Percentiles rank a stretch among this genome's conserved stretches.
phyloP scores from a whole-genome alignment of 805 yeast species.

The Wickerhamiella allomyrinae region DNA sequence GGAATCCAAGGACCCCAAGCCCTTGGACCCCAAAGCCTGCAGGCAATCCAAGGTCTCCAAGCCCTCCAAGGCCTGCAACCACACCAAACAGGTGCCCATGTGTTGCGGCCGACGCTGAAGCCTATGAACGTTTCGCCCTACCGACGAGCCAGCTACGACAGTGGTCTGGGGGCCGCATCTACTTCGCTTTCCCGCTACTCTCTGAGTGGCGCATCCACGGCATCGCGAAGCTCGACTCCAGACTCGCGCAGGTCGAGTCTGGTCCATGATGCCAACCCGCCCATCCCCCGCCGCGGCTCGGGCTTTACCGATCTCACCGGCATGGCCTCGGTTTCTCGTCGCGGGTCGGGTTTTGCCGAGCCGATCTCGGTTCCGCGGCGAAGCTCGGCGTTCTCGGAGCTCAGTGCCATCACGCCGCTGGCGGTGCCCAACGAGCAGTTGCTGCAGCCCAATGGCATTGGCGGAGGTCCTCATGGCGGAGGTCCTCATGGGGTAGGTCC shows the following conservation, averaged over 20 bases:
- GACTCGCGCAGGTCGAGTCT: constrained; percentile 5
- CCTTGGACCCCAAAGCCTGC: no score
- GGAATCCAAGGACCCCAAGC: no score
- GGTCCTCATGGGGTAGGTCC: no score
- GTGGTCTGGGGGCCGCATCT: not conserved
- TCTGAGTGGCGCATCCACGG: not conserved
- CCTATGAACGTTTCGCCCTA: constrained; percentile 1
- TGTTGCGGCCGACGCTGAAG: not conserved
- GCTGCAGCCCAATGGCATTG: no score
- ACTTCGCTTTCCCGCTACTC: constrained; percentile 5
- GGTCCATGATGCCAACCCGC: not conserved
- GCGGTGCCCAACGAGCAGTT: no score
- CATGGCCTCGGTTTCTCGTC: not conserved
- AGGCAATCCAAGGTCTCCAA: no score
- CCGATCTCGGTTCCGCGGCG: not conserved
- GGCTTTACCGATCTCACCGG: not conserved
- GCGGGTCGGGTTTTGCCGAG: not conserved
- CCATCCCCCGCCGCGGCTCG: not conserved
- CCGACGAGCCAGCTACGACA: not conserved
- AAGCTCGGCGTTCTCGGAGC: not conserved
- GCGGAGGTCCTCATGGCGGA: no score
- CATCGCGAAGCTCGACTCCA: constrained; percentile 2
- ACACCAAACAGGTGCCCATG: not conserved
- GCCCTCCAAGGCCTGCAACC: no score
- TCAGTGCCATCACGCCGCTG: no score